Evolutionary conservation across 345 rosid species (phyloP).

Genomic region (Combretum micranthum): DNA sequence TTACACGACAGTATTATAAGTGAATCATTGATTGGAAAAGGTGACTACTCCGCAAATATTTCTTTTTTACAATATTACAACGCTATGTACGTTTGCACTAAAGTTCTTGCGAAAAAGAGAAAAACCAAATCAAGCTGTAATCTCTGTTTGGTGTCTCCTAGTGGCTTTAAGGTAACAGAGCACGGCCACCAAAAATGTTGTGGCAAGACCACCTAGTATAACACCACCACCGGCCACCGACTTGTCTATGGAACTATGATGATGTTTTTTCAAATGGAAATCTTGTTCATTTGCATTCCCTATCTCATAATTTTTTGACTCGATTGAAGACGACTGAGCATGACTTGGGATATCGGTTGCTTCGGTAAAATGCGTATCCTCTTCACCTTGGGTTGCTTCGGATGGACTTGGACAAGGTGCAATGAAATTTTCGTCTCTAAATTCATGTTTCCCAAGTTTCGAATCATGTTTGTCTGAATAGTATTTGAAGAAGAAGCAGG

Average conservation of each 20-base stretch:
- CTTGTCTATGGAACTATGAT: slow-evolving; percentile 43
- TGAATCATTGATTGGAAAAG: no score
- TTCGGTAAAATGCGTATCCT: background rate
- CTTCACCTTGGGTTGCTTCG: slow-evolving; percentile 4
- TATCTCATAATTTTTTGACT: slow-evolving; percentile 15
- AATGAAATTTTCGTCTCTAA: background rate
- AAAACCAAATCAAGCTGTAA: slow-evolving; percentile 4
- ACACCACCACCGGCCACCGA: slow-evolving; percentile 83
- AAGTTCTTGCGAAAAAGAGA: background rate
- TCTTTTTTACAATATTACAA: no score
- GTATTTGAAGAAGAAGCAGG: slow-evolving; percentile 19
- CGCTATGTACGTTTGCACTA: no score
- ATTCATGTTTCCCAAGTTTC: slow-evolving; percentile 37
- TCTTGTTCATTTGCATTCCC: slow-evolving; percentile 13
- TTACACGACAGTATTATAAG: no score
- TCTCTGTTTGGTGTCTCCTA: slow-evolving; percentile 32
- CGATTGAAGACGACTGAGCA: slow-evolving; percentile 9
- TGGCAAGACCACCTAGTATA: slow-evolving; percentile 68
- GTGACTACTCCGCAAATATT: no score
- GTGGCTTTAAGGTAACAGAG: slow-evolving; percentile 75
- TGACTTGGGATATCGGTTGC: background rate
- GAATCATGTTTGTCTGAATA: slow-evolving; percentile 15
- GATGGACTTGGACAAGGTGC: slow-evolving; percentile 20
- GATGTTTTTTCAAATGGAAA: slow-evolving; percentile 21
- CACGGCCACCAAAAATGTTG: slow-evolving; percentile 54